Evolutionary conservation across 441 rosid species (phyloP).

Genomic region (Gossypium schwendimanii): DNA sequence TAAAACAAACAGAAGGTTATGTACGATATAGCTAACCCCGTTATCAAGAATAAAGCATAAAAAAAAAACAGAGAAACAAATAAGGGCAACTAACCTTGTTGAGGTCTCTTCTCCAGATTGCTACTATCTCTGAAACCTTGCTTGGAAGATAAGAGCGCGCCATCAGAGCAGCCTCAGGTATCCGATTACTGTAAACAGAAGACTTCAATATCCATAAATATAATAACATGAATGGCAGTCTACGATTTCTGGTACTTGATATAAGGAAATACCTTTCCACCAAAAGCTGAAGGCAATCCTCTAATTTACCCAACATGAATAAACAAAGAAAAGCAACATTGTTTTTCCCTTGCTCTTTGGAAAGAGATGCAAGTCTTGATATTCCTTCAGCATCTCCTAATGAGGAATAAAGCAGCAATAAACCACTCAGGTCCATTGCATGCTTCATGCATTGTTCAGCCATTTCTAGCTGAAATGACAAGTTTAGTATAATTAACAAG

Average conservation of each 20-base stretch:
- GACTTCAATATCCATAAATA: constrained; percentile 17
- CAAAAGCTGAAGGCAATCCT: constrained; percentile 87
- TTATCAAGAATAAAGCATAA: neutral
- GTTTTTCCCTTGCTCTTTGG: constrained; percentile 91
- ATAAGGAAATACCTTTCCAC: constrained; percentile 62
- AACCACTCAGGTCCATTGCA: constrained; percentile 81
- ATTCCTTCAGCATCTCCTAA: constrained; percentile 92
- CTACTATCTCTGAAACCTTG: constrained; percentile 88
- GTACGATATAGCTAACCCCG: neutral
- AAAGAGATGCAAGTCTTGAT: constrained; percentile 59
- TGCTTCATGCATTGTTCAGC: constrained; percentile 46
- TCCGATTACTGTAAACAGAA: constrained; percentile 69
- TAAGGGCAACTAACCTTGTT: constrained; percentile 52
- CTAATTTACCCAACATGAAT: constrained; percentile 87
- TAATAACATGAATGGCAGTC: constrained; percentile 6
- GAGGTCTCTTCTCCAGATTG: constrained; percentile 86
- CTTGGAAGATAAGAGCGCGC: constrained; percentile 96
- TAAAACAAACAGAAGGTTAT: neutral
- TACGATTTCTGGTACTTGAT: constrained; percentile 11
- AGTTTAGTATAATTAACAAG: neutral
- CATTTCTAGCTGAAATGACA: constrained; percentile 66
- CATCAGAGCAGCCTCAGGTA: constrained; percentile 98
- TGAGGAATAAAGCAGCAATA: constrained; percentile 83
- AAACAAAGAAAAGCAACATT: constrained; percentile 84
- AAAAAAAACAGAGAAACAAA: constrained; percentile 7